phyloP scores from a whole-genome alignment of 164 flowering plant species.

The Nymphaea thermarum region DNA sequence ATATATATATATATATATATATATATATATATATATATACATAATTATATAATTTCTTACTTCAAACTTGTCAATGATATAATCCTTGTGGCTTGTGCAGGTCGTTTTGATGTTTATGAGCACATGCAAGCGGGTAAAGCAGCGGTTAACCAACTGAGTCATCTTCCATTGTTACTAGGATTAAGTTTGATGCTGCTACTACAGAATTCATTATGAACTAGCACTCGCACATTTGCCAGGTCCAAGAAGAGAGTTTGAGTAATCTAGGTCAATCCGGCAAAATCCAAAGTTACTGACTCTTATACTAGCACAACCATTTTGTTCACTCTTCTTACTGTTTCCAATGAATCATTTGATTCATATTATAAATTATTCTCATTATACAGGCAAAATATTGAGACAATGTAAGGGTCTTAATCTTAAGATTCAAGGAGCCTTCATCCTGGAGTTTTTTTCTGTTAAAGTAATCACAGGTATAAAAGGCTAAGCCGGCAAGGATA shows the following conservation, averaged over 20 bases:
- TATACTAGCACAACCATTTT: background rate
- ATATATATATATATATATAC: background rate
- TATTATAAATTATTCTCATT: background rate
- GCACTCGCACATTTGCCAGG: background rate
- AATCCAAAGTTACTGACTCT: background rate
- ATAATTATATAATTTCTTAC: too few relatives aligned
- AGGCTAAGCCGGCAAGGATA: too few relatives aligned
- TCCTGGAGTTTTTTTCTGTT: too few relatives aligned
- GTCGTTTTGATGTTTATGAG: conserved; percentile 61
- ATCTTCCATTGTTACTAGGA: background rate
- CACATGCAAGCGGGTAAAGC: conserved; percentile 24
- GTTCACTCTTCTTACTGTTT: too few relatives aligned
- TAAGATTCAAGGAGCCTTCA: too few relatives aligned
- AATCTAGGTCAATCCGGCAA: background rate
- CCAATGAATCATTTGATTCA: background rate
- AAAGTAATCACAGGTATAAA: too few relatives aligned
- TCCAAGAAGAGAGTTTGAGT: background rate
- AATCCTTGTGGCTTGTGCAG: conserved; percentile 18
- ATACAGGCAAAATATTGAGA: background rate
- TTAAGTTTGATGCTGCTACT: background rate
- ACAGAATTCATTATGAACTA: background rate
- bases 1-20: background rate
- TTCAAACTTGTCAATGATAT: background rate
- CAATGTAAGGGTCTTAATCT: background rate
- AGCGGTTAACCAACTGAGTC: background rate